phyloP scores from a whole-genome alignment of 805 yeast species.

The Grigorovia transvaalensis region DNA sequence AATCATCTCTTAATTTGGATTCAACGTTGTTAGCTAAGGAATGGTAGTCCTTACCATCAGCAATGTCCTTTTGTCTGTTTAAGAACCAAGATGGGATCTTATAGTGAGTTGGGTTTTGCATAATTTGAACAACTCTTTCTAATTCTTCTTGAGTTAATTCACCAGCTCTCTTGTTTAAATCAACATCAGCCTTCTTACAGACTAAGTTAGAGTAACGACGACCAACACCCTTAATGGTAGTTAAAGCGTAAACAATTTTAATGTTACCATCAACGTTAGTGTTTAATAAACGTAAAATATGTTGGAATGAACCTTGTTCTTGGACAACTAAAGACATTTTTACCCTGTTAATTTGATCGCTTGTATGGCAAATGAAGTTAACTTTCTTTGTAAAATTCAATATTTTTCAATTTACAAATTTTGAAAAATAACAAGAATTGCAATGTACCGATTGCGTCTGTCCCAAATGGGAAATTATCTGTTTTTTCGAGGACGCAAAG shows the following conservation, averaged over 20 bases:
- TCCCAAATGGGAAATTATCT: background rate
- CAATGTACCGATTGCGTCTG: background rate
- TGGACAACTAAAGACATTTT: slow-evolving; percentile 93
- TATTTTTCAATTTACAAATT: background rate
- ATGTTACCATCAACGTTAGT: slow-evolving; percentile 99
- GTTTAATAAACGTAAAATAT: slow-evolving; percentile 99
- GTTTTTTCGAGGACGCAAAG: background rate
- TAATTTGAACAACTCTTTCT: slow-evolving; percentile 98
- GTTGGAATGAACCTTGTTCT: slow-evolving; percentile 99
- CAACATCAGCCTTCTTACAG: slow-evolving; percentile 99
- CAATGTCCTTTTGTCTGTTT: slow-evolving; percentile 97
- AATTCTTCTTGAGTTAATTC: slow-evolving; percentile 99
- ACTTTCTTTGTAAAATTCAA: background rate
- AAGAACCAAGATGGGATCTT: slow-evolving; percentile 99
- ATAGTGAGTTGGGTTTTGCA: slow-evolving; percentile 99
- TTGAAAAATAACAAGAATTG: background rate
- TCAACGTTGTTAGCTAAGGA: slow-evolving; percentile 97
- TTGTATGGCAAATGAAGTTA: background rate
- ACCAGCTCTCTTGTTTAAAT: slow-evolving; percentile 98
- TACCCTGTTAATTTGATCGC: background rate
- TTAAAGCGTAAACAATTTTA: slow-evolving; percentile 99
- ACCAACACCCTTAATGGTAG: slow-evolving; percentile 99
- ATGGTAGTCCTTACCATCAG: slow-evolving; percentile 99
- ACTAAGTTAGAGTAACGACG: slow-evolving; percentile 99
- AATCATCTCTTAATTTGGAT: slow-evolving; percentile 98